A percentile compares a stretch with the other conserved stretches of the same genome.
phyloP scores from a whole-genome alignment of 768 basidiomycete species.

The Russula emetica region DNA sequence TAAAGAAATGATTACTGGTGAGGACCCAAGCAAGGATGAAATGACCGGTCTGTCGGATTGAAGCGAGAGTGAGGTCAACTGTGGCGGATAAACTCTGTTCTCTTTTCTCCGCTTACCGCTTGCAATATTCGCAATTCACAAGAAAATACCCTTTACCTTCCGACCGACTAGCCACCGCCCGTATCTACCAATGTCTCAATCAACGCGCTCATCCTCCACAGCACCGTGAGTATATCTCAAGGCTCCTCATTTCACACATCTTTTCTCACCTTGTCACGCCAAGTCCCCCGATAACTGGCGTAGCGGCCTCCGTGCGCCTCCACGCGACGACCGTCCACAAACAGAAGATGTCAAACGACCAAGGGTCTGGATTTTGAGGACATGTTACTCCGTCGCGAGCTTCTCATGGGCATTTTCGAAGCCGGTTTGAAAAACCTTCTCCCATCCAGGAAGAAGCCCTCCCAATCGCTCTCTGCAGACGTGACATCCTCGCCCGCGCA shows the following conservation, averaged over 20 bases:
- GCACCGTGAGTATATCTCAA: constrained; percentile 24
- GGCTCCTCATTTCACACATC: too few relatives aligned
- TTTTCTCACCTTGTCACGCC: not conserved
- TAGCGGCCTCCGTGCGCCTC: constrained; percentile 71
- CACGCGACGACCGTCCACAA: constrained; percentile 90
- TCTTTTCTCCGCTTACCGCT: not conserved
- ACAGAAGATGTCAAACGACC: constrained; percentile 94
- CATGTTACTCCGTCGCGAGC: constrained; percentile 85
- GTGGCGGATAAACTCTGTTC: not conserved
- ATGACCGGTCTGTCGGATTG: too few relatives aligned
- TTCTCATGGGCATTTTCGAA: constrained; percentile 99
- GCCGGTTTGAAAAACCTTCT: constrained; percentile 93
- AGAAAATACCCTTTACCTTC: not conserved
- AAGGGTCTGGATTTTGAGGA: constrained; percentile 96
- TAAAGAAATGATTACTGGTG: too few relatives aligned
- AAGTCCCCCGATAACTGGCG: constrained; percentile 53
- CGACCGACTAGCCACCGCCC: not conserved
- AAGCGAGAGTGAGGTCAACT: constrained; percentile 22
- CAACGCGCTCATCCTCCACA: constrained; percentile 27
- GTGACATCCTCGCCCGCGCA: constrained; percentile 92
- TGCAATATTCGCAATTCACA: not conserved
- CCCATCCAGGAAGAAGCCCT: constrained; percentile 99
- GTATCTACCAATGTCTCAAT: constrained; percentile 23
- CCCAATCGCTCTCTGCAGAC: constrained; percentile 86
- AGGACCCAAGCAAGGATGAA: too few relatives aligned